phyloP scores from a whole-genome alignment of 2,329 filamentous ascomycete species.

The Colletotrichum navitas region DNA sequence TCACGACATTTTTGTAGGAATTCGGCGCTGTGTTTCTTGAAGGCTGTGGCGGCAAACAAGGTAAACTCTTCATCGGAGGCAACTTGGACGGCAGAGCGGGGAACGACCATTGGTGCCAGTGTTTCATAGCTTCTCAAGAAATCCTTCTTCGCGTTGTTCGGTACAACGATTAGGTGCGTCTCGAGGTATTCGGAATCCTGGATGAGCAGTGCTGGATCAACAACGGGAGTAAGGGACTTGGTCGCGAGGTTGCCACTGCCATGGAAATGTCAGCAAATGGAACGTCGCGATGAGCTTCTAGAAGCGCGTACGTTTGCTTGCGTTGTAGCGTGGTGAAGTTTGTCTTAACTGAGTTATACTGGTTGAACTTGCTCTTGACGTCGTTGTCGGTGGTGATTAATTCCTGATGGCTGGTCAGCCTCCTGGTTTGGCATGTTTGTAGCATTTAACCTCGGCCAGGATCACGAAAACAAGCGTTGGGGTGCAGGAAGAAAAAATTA shows the following conservation, averaged over 20 bases:
- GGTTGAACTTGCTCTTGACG: conserved; percentile 92
- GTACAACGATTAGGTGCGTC: conserved; percentile 93
- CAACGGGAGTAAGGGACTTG: conserved; percentile 90
- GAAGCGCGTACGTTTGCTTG: conserved; percentile 80
- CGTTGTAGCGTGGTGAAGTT: conserved; percentile 85
- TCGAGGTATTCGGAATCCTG: conserved; percentile 96
- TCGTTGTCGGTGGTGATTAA: conserved; percentile 93
- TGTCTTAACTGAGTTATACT: conserved; percentile 93
- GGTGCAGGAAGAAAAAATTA: background rate
- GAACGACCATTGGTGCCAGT: conserved; percentile 90
- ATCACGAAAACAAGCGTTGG: background rate
- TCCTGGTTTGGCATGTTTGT: background rate
- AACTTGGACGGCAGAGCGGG: conserved; percentile 84
- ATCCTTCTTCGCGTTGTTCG: conserved; percentile 83
- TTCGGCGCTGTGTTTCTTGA: conserved; percentile 90
- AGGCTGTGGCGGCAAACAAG: conserved; percentile 88
- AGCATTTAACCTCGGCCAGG: too few relatives aligned
- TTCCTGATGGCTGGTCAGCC: conserved; percentile 68
- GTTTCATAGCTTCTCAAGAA: conserved; percentile 93
- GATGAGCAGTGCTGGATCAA: conserved; percentile 83
- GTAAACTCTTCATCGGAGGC: conserved; percentile 91
- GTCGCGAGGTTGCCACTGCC: conserved; percentile 89
- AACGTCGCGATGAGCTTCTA: background rate
- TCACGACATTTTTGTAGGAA: conserved; percentile 94
- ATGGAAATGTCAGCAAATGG: conserved; percentile 35